Evolutionary conservation across 2,329 filamentous ascomycete species (phyloP).

Genomic region (Rhynchosporium agropyri): DNA sequence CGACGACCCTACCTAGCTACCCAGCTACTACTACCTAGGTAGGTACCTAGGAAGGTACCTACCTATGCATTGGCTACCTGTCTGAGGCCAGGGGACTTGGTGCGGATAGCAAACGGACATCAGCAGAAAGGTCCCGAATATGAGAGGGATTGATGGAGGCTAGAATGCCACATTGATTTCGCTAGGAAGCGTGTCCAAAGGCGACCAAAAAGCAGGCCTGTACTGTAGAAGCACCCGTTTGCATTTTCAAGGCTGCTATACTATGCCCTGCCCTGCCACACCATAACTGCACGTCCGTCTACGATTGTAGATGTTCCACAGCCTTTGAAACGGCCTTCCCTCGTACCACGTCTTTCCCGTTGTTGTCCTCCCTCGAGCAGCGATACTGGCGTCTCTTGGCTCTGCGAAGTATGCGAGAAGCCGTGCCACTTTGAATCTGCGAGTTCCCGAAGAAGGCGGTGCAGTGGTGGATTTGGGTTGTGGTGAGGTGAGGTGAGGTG

Average conservation of each 20-base stretch:
- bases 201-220: neutral
- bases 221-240: slow-evolving; percentile 4
- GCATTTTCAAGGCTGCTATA: too few species aligned
- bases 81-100: too few species aligned
- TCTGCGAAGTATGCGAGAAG: neutral
- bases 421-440: slow-evolving; percentile 14
- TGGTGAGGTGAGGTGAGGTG: neutral
- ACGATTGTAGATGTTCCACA: slow-evolving; percentile 1
- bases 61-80: too few species aligned
- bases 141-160: neutral
- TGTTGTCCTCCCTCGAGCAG: neutral
- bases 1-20: neutral
- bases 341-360: neutral
- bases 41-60: neutral
- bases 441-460: slow-evolving; percentile 9
- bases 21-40: neutral
- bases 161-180: neutral
- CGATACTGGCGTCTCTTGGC: neutral
- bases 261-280: neutral
- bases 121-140: too few species aligned
- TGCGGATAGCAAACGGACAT: too few species aligned
- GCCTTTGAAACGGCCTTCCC: slow-evolving; percentile 3
- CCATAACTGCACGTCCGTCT: neutral
- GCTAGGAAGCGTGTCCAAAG: neutral
- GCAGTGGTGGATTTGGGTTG: too few species aligned